These are phyloP conservation scores for Solanum raphanifolium DNA, from an alignment of 257 asterid species.

Conservation along the genomic window DNA sequence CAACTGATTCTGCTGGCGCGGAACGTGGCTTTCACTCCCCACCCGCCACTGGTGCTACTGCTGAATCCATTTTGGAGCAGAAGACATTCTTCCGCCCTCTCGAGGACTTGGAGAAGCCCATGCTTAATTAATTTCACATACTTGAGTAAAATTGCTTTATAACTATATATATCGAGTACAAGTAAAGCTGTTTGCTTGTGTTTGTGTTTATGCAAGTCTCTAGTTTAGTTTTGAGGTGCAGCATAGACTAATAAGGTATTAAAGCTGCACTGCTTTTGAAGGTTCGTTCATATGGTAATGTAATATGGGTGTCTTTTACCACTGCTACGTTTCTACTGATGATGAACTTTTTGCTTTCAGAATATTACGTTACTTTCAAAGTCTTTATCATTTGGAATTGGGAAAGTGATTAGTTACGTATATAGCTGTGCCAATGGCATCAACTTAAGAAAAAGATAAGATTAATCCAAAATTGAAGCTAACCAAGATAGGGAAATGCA, in stretches of 20 bases:
- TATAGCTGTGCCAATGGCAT: background rate
- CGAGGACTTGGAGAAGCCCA: conserved; percentile 81
- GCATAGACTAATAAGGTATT: background rate
- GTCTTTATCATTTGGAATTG: background rate
- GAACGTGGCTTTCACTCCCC: conserved; percentile 9
- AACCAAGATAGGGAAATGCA: background rate
- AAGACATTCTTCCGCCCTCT: conserved; percentile 73
- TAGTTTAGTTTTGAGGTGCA: background rate
- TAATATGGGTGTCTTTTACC: background rate
- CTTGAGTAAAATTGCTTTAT: background rate
- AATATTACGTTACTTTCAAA: background rate
- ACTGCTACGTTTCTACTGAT: background rate
- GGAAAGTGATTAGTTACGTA: background rate
- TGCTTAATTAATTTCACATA: background rate
- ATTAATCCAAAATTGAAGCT: background rate
- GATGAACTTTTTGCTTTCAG: background rate
- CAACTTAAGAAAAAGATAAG: background rate
- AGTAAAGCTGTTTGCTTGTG: background rate
- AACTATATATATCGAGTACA: background rate
- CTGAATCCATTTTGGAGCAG: conserved; percentile 63
- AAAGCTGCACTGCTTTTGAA: background rate
- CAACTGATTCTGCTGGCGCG: conserved; percentile 22
- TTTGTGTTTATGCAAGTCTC: background rate
- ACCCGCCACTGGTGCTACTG: conserved; percentile 1
- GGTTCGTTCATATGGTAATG: background rate